These are phyloP conservation scores for Cynara cardunculus DNA, from an alignment of 129 eudicot species.

Conservation along the genomic window DNA sequence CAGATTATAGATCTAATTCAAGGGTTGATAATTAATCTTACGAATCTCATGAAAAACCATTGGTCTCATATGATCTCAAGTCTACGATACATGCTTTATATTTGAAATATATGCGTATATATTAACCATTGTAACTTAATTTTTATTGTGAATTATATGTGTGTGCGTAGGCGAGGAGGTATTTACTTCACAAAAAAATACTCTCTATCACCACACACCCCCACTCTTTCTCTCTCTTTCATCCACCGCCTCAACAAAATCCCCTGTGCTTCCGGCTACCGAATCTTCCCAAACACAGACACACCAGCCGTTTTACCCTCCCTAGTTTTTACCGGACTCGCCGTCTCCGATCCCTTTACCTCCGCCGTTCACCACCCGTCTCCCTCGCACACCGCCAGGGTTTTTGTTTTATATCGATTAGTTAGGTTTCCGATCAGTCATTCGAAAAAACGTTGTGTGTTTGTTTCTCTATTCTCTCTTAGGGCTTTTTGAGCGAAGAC, in stretches of 20 bases:
- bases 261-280: constrained; percentile 27
- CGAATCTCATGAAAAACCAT: too few species aligned
- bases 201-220: constrained; percentile 13
- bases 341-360: constrained; percentile 12
- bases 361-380: background rate
- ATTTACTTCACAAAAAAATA: constrained; percentile 28
- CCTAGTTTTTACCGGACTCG: constrained; percentile 14
- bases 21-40: too few species aligned
- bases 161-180: background rate
- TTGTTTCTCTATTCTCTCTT: background rate
- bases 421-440: constrained; percentile 29
- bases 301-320: constrained; percentile 7
- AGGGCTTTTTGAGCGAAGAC: constrained; percentile 23
- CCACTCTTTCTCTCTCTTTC: constrained; percentile 7
- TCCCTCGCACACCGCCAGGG: constrained; percentile 3
- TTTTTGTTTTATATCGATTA: constrained; percentile 9
- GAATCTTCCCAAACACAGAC: constrained; percentile 27
- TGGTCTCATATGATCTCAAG: too few species aligned
- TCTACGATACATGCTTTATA: too few species aligned
- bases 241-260: constrained; percentile 45
- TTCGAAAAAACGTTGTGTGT: constrained; percentile 8
- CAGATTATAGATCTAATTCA: too few species aligned
- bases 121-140: background rate
- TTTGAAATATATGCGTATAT: background rate
- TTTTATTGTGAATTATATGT: background rate